These are phyloP conservation scores for Pseudogymnoascus sp. DNA, from an alignment of 2,329 filamentous ascomycete genomes.

Conservation along the genomic window DNA sequence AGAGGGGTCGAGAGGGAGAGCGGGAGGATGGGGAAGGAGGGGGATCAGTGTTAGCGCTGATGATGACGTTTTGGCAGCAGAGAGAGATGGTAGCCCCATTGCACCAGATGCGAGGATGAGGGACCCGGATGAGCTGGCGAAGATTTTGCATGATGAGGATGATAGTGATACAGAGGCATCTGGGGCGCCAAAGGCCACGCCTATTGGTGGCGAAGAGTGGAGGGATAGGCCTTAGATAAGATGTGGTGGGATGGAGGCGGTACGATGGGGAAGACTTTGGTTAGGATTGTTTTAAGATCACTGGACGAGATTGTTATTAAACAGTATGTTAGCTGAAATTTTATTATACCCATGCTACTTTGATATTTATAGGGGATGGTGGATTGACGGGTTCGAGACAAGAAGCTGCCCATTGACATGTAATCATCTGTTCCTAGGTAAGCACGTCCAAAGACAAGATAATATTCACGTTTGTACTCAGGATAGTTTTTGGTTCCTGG, in stretches of 20 bases:
- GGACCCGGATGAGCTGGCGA: slow-evolving; percentile 58
- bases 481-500: not conserved
- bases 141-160: slow-evolving; percentile 50
- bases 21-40: slow-evolving; percentile 48
- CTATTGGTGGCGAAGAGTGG: slow-evolving; percentile 1
- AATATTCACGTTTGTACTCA: no score
- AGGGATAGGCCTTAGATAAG: not conserved
- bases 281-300: not conserved
- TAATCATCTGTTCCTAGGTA: no score
- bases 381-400: no score
- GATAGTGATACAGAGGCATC: slow-evolving; percentile 27
- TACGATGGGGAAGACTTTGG: not conserved
- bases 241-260: not conserved
- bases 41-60: slow-evolving; percentile 62
- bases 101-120: slow-evolving; percentile 55
- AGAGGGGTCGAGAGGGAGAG: slow-evolving; percentile 9
- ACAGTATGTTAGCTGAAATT: not conserved
- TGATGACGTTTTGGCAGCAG: slow-evolving; percentile 47
- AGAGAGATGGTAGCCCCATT: slow-evolving; percentile 41
- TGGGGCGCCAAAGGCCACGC: not conserved
- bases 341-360: not conserved
- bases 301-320: not conserved
- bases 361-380: no score
- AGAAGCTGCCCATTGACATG: no score
- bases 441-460: no score